Percentiles rank a stretch among this genome's conserved stretches.
Conservation (phyloP, 2,329 filamentous ascomycete genomes). For the Xylogone sp. region DNA sequence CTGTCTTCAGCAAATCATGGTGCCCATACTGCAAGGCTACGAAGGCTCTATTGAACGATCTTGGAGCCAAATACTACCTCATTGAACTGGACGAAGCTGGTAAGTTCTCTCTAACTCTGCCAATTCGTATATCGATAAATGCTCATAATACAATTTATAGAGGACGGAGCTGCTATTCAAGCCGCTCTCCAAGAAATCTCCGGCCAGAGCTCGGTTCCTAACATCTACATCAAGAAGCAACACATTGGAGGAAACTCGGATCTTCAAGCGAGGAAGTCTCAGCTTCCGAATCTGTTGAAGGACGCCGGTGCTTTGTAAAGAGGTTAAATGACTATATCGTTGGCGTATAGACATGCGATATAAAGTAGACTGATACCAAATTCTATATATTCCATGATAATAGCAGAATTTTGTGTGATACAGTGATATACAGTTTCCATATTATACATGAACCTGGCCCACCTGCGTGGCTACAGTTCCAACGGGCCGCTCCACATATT, state of each 20-base stretch:
- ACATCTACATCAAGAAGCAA: constrained; percentile 86
- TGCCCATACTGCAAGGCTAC: constrained; percentile 87
- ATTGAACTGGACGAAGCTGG: constrained; percentile 84
- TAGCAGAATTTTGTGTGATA: background rate
- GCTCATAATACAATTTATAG: constrained; percentile 38
- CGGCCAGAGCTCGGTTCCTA: constrained; percentile 85
- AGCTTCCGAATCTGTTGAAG: constrained; percentile 64
- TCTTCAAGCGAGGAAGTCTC: constrained; percentile 60
- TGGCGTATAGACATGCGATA: background rate
- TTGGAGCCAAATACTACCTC: constrained; percentile 68
- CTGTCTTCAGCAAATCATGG: constrained; percentile 96
- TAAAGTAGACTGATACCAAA: background rate
- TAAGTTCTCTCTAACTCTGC: constrained; percentile 42
- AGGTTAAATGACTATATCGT: constrained; percentile 6
- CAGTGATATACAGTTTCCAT: constrained; percentile 4
- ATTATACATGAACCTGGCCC: constrained; percentile 40
- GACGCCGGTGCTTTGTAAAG: constrained; percentile 58
- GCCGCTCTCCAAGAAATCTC: constrained; percentile 76
- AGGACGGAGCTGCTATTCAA: constrained; percentile 81
- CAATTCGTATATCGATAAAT: background rate
- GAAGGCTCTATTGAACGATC: constrained; percentile 68
- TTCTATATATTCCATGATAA: background rate
- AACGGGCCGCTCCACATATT: constrained; percentile 81
- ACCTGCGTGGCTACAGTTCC: constrained; percentile 76
- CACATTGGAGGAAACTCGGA: constrained; percentile 98